A percentile compares a stretch with the other conserved stretches of the same genome.
Evolutionary conservation across 2,329 filamentous ascomycete genomes (phyloP).

Genomic region (Claviceps capensis): DNA sequence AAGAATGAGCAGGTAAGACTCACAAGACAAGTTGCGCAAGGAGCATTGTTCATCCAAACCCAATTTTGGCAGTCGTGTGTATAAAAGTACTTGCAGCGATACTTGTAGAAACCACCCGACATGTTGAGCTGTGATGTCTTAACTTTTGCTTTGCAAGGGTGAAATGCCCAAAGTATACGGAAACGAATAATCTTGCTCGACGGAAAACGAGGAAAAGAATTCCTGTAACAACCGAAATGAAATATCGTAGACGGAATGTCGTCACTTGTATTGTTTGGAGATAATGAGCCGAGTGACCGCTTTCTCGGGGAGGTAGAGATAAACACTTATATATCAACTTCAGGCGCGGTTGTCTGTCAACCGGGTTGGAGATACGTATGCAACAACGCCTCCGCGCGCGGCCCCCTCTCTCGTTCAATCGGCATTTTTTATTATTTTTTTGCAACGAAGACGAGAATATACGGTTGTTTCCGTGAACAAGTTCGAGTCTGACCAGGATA

Average conservation of each 20-base stretch:
- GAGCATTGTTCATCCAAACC: slow-evolving; percentile 38
- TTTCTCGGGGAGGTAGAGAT: not conserved
- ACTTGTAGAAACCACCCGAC: slow-evolving; percentile 34
- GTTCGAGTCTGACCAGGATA: slow-evolving; percentile 1
- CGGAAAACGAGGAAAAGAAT: not conserved
- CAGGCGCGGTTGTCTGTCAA: not conserved
- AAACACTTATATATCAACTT: not conserved
- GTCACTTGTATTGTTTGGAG: not conserved
- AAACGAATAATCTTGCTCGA: not conserved
- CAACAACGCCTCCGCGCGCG: too few species aligned
- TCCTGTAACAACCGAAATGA: not conserved
- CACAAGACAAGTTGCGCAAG: slow-evolving; percentile 37
- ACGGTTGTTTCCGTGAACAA: slow-evolving; percentile 6
- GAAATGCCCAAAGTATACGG: not conserved
- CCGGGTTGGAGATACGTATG: not conserved
- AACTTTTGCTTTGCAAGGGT: not conserved
- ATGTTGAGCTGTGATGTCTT: slow-evolving; percentile 9
- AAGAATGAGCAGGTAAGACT: slow-evolving; percentile 12
- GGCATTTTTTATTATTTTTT: slow-evolving; percentile 1
- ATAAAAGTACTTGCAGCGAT: slow-evolving; percentile 41
- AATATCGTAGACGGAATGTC: not conserved
- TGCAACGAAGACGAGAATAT: not conserved
- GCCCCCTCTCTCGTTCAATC: not conserved
- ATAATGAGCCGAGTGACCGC: not conserved
- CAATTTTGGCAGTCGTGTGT: slow-evolving; percentile 38